These are phyloP conservation scores for Diaporthe amygdali DNA, from an alignment of 2,329 filamentous ascomycete genomes.

Conservation along the genomic window DNA sequence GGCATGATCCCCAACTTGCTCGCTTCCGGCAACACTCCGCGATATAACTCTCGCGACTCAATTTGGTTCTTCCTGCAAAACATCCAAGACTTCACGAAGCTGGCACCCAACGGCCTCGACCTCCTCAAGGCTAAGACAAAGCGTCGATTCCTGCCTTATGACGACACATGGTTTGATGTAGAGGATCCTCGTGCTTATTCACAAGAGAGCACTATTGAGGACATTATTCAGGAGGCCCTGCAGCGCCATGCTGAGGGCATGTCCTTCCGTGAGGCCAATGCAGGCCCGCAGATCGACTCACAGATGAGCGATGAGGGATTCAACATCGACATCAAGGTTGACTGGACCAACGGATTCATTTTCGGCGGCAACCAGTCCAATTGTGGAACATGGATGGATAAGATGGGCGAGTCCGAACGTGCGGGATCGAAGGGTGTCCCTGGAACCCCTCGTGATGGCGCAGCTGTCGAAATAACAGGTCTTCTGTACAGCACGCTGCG, in stretches of 20 bases:
- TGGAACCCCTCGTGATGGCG: slow-evolving; percentile 94
- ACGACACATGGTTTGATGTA: slow-evolving; percentile 90
- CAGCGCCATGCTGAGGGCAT: slow-evolving; percentile 91
- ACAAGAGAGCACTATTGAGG: slow-evolving; percentile 79
- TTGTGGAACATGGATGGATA: slow-evolving; percentile 99
- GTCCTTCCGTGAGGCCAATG: slow-evolving; percentile 93
- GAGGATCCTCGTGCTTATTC: slow-evolving; percentile 88
- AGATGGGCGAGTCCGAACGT: slow-evolving; percentile 97
- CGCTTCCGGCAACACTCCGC: slow-evolving; percentile 80
- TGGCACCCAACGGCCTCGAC: slow-evolving; percentile 76
- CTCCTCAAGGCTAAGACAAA: slow-evolving; percentile 79
- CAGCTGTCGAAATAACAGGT: slow-evolving; percentile 93
- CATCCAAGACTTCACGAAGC: slow-evolving; percentile 88
- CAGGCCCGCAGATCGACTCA: slow-evolving; percentile 83
- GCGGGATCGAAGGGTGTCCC: slow-evolving; percentile 93
- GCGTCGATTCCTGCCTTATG: slow-evolving; percentile 89
- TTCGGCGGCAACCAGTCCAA: slow-evolving; percentile 95
- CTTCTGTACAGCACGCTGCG: slow-evolving; percentile 86
- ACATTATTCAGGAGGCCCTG: slow-evolving; percentile 90
- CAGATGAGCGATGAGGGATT: slow-evolving; percentile 96
- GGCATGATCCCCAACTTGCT: slow-evolving; percentile 97
- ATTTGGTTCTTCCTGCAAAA: slow-evolving; percentile 98
- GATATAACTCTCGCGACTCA: slow-evolving; percentile 96
- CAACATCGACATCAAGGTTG: slow-evolving; percentile 86
- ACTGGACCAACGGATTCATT: slow-evolving; percentile 89